Evolutionary conservation across 345 rosid genomes (phyloP), one percentile per base, ranked within the genome.

Genomic region (Eucalyptus viminalis): DNA sequence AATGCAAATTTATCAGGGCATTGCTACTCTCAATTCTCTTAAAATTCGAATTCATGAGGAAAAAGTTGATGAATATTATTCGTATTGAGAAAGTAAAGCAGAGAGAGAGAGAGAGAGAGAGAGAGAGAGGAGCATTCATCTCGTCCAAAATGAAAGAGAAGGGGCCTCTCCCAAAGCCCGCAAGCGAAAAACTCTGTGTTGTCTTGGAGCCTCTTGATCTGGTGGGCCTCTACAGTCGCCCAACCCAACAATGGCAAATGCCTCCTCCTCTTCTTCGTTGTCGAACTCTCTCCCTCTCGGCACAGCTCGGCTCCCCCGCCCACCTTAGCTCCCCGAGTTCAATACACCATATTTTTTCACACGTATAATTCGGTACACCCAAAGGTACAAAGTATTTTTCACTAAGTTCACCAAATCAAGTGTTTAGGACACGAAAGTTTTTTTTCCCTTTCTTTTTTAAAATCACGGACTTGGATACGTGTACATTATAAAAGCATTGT

Each of bases 21-120:
- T 29, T 29, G 34, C 69, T 27, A 0, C 31, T 62, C 65, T 2
- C 14, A 5, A 25, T 0, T 25, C 67, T 58, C 1, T 3, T 27
- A 0, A 62, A 6, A 13, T 62, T 29, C 2, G 2, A 12, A 13
- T 62, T 3, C 69, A 13, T 29, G 16, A 0, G 31, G 31, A 1
- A 3, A 62, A 62, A 62, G 69, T 62, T 62, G 69, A 62, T 13
- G 69, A 58, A 62, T 62, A 62, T 62, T 13, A 14, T 24, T 56
- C 62, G 62, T 19, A 56, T 24, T 10, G 62, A 56, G 62, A 56
- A 9, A 24, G 62, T 53, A 53, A 53, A 50, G 19, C 17, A 53
- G 58, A 19, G 58, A 53, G 58, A 54, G 58, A 54, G 27, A 54
- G 22, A 54, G 60, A 54, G 22, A 56, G 60, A n/a, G n/a, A 8